Base-by-base conservation (phyloP, 352 stramenopile species). In the Albugo laibachii region DNA sequence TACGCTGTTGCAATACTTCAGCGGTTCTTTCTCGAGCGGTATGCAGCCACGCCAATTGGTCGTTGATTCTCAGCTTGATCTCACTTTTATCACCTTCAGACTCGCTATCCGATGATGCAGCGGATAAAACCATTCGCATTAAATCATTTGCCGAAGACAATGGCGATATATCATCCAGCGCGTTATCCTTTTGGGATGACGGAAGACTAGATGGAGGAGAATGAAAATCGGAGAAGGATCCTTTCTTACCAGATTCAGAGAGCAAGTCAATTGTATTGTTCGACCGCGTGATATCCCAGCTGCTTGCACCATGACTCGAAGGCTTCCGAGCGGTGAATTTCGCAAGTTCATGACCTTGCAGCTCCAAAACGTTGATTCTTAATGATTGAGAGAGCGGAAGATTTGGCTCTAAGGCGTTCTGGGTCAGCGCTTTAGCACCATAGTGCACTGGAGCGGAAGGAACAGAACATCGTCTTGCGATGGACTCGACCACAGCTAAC, bases 401-500 rank as follows among this genome's bases (percentile, higher is more conserved):
- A 8, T 3, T 8, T 31, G 24, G 24, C 24, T 31, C 24, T 10
- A 31, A 31, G 24, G 24, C 24, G 8, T 8, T 31, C 41, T 41
- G 53, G 11, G 18, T 58, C 1, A 31, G 21, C 21, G 18, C 55
- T 2, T 47, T 52, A 10, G 41, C 48, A 35, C 59, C 54, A 13
- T 47, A 51, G 34, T 59, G 65, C 4, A 59, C 57, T 1, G 54
- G 48, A 12, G 53, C 52, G 4, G 50, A 18, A 41, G 55, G 14
- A 20, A 87, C 61, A 13, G 76, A 76, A 60, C 82, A 94, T 2
- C 80, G 68, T 21, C 75, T 68, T 52, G 85, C 80, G 57, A 97
- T 87, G 36, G 76, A 92, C 63, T 98, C 66, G 53, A 98, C 78
- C 16, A 98, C 92, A 10, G 91, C 84, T n/a, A 97, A 56, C 21